phyloP scores from a whole-genome alignment of 768 basidiomycete species.

The Porphyrellus cyaneotinctus region DNA sequence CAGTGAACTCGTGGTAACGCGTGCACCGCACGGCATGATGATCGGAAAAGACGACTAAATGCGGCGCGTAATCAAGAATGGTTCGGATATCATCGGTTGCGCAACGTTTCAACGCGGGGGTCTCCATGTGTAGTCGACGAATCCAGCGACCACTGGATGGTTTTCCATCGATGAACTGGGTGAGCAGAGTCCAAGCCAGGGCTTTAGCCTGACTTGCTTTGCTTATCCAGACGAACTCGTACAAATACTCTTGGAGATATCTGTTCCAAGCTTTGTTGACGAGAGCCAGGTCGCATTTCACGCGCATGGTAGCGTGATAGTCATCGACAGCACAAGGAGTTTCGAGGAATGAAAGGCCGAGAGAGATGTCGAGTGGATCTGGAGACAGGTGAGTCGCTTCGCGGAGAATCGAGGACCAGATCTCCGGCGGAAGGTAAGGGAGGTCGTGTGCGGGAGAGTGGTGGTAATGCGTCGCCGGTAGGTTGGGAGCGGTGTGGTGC shows the following conservation, averaged over 20 bases:
- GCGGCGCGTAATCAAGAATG: slow-evolving; percentile 62
- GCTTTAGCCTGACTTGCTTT: slow-evolving; percentile 47
- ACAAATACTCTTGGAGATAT: slow-evolving; percentile 52
- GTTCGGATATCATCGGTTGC: slow-evolving; percentile 62
- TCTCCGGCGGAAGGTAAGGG: slow-evolving; percentile 53
- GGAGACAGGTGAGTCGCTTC: slow-evolving; percentile 46
- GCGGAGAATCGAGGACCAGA: slow-evolving; percentile 65
- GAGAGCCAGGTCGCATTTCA: slow-evolving; percentile 48
- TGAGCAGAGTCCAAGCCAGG: slow-evolving; percentile 41
- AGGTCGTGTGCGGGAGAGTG: slow-evolving; percentile 33
- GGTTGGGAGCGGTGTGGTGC: neutral
- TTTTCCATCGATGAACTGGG: slow-evolving; percentile 38
- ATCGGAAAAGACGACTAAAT: slow-evolving; percentile 58
- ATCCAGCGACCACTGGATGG: slow-evolving; percentile 47
- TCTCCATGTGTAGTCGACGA: slow-evolving; percentile 67
- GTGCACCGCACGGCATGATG: slow-evolving; percentile 59
- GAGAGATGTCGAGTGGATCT: slow-evolving; percentile 45
- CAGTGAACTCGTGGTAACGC: slow-evolving; percentile 40
- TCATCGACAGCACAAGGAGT: slow-evolving; percentile 39
- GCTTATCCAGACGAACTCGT: slow-evolving; percentile 68
- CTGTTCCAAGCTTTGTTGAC: slow-evolving; percentile 56
- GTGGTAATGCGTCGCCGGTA: slow-evolving; percentile 15
- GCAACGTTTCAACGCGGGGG: slow-evolving; percentile 57
- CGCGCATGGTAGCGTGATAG: slow-evolving; percentile 46
- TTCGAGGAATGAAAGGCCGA: slow-evolving; percentile 57